Conservation (phyloP, 108 stramenopile species). For the Skeletonema potamos region DNA sequence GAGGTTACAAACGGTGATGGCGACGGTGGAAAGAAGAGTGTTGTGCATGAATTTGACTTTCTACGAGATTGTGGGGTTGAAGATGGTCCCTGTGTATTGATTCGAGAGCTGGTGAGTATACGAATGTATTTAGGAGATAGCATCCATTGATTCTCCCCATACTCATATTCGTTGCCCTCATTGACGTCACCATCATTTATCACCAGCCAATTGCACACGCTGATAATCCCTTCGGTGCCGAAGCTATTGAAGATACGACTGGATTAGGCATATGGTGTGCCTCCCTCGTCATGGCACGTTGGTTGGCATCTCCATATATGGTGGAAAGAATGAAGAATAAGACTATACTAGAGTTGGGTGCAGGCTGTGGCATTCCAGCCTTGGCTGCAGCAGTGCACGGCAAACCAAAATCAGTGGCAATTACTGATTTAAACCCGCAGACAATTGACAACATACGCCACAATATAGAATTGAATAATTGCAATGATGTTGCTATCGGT, state of each 20-base stretch:
- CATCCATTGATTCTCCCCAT: not conserved
- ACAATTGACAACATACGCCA: constrained; percentile 76
- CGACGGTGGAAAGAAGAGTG: constrained; percentile 8
- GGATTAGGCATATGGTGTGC: constrained; percentile 87
- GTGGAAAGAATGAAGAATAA: constrained; percentile 27
- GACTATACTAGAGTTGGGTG: constrained; percentile 76
- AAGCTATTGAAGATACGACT: constrained; percentile 74
- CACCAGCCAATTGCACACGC: constrained; percentile 59
- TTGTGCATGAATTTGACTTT: constrained; percentile 71
- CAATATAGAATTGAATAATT: constrained; percentile 71
- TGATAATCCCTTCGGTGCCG: constrained; percentile 78
- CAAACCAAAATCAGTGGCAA: constrained; percentile 40
- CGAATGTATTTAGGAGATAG: not conserved
- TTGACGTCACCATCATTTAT: constrained; percentile 10
- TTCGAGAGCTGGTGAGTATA: constrained; percentile 46
- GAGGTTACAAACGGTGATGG: not conserved
- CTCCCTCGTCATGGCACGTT: constrained; percentile 76
- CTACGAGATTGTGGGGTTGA: constrained; percentile 13
- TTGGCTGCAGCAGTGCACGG: constrained; percentile 48
- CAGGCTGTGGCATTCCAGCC: constrained; percentile 81
- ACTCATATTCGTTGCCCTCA: not conserved
- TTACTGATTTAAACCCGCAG: constrained; percentile 78
- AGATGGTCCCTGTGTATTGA: constrained; percentile 15
- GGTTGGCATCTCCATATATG: constrained; percentile 57
- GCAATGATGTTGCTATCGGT: constrained; percentile 9